Percentiles rank a stretch among this genome's conserved stretches.
phyloP scores from a whole-genome alignment of 1,139 yeast genomes.

The Candida buenavistaensis region DNA sequence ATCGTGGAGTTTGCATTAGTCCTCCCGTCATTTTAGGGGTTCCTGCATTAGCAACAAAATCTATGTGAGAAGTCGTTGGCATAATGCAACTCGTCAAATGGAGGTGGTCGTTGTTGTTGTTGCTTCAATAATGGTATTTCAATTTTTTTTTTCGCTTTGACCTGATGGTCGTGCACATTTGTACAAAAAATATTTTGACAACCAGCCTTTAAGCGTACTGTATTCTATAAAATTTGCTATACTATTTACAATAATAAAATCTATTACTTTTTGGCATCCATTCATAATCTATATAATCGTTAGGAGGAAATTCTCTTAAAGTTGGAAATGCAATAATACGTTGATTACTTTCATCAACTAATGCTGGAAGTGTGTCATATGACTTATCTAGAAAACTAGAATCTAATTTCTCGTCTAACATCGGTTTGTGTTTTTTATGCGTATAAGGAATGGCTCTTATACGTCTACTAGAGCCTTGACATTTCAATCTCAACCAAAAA shows the following conservation, averaged over 20 bases:
- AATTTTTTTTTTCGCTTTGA: no score
- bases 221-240: no score
- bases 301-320: conserved; percentile 5
- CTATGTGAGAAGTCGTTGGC: conserved; percentile 9
- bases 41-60: conserved; percentile 8
- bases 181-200: no score
- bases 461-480: conserved; percentile 6
- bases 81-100: conserved; percentile 1
- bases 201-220: no score
- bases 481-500: conserved; percentile 30
- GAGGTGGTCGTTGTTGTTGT: no score
- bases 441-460: conserved; percentile 22
- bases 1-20: conserved; percentile 9
- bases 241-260: conserved; percentile 6
- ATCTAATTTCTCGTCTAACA: conserved; percentile 5
- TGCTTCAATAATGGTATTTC: no score
- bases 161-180: no score
- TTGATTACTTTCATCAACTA: no score
- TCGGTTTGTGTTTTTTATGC: conserved; percentile 16
- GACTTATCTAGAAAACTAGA: background rate
- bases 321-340: conserved; percentile 24
- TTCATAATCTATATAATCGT: conserved; percentile 14
- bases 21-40: conserved; percentile 8
- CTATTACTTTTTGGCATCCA: conserved; percentile 22
- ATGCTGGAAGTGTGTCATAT: conserved; percentile 16